Percentiles rank a stretch among this genome's conserved stretches.
These are phyloP conservation scores for Perkinsus marinus DNA, from an alignment of 169 alveolate species.

Conservation along the genomic window DNA sequence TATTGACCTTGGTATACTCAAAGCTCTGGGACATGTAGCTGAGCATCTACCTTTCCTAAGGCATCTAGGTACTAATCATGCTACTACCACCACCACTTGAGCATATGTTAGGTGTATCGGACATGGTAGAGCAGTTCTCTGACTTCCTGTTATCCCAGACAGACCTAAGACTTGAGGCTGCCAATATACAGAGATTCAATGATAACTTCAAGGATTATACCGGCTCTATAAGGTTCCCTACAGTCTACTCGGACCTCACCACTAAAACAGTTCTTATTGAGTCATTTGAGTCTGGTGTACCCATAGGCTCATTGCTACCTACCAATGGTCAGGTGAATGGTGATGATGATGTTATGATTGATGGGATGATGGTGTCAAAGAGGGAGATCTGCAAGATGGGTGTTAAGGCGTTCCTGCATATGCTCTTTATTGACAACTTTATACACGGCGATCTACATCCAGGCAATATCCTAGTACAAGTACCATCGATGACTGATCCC, in stretches of 20 bases:
- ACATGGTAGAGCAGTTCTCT: neutral
- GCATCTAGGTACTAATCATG: neutral
- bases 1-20: neutral
- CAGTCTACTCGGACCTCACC: neutral
- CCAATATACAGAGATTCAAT: neutral
- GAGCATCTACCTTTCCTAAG: neutral
- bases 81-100: neutral
- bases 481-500: no score
- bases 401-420: constrained; percentile 5
- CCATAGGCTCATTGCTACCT: neutral
- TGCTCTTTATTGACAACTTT: constrained; percentile 25
- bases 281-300: neutral
- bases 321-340: neutral
- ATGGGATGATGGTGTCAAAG: neutral
- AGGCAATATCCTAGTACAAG: constrained; percentile 16
- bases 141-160: neutral
- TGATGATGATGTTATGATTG: neutral
- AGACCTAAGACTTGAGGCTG: neutral
- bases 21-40: neutral
- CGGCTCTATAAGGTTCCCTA: neutral
- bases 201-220: neutral
- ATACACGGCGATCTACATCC: constrained; percentile 28
- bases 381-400: neutral
- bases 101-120: neutral
- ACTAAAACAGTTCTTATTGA: neutral